Evolutionary conservation across 495 filamentous ascomycete species (phyloP).

Genomic region (Penicillium lagena): DNA sequence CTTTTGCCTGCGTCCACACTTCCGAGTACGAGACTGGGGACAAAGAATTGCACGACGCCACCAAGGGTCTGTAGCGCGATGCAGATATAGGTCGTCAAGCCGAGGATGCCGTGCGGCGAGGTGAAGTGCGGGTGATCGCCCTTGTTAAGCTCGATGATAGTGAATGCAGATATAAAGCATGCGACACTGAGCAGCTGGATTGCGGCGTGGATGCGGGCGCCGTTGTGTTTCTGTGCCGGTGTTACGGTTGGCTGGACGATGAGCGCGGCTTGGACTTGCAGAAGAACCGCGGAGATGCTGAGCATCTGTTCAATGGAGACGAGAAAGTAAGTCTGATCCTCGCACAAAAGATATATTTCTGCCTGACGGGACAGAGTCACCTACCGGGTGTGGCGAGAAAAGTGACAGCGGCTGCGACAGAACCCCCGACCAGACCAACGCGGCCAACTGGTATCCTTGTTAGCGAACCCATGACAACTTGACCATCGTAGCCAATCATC

Average conservation of each 20-base stretch:
- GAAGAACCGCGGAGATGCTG: conserved; percentile 66
- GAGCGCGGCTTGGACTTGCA: conserved; percentile 72
- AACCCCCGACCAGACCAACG: conserved; percentile 67
- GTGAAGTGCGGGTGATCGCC: conserved; percentile 62
- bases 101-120: conserved; percentile 72
- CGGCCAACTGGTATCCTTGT: conserved; percentile 48
- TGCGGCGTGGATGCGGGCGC: conserved; percentile 60
- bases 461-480: too few species aligned
- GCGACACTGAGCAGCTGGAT: conserved; percentile 59
- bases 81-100: conserved; percentile 65
- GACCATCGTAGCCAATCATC: too few species aligned
- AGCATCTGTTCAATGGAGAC: conserved; percentile 44
- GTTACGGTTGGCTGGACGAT: conserved; percentile 85
- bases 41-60: conserved; percentile 72
- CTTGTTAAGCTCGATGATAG: conserved; percentile 83
- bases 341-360: too few species aligned
- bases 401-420: conserved; percentile 60
- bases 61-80: conserved; percentile 67
- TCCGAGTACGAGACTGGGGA: conserved; percentile 60
- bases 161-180: conserved; percentile 57
- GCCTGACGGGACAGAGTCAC: conserved; percentile 4
- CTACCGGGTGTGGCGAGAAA: conserved; percentile 78
- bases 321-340: background rate
- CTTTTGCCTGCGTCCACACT: conserved; percentile 71
- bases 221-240: conserved; percentile 61